Evolutionary conservation across 75 land plant genomes (phyloP).

Genomic region (Selaginella tamariscina): DNA sequence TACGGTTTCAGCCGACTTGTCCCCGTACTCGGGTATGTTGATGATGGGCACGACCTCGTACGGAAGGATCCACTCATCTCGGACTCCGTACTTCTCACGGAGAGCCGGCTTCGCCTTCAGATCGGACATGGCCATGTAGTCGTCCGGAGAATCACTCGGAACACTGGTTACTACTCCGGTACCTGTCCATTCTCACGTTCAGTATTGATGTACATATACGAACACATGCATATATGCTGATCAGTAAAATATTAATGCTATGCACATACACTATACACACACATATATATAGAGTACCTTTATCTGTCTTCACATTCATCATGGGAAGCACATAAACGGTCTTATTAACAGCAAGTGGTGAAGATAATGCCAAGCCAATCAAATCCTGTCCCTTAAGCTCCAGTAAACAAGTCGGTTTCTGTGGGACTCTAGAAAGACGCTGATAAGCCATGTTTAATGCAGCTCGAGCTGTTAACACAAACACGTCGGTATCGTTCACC

Average conservation of each 20-base stretch:
- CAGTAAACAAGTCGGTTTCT: slow-evolving; percentile 67
- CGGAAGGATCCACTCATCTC: slow-evolving; percentile 88
- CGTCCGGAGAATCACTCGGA: slow-evolving; percentile 89
- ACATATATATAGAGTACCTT: no score
- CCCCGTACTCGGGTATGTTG: slow-evolving; percentile 70
- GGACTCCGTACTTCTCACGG: slow-evolving; percentile 59
- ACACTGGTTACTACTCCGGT: slow-evolving; percentile 94
- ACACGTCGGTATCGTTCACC: slow-evolving; percentile 73
- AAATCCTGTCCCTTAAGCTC: slow-evolving; percentile 68
- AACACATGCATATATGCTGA: no score
- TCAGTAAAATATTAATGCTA: no score
- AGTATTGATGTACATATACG: slow-evolving; percentile 73
- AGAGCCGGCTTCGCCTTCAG: slow-evolving; percentile 56
- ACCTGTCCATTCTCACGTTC: slow-evolving; percentile 66
- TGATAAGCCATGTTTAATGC: slow-evolving; percentile 81
- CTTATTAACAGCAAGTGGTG: slow-evolving; percentile 57
- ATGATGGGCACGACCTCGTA: slow-evolving; percentile 71
- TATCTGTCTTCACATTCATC: slow-evolving; percentile 64
- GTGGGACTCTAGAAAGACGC: slow-evolving; percentile 41
- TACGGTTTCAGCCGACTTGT: slow-evolving; percentile 64
- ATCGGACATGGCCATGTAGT: slow-evolving; percentile 74
- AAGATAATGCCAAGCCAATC: slow-evolving; percentile 59
- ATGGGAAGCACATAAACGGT: slow-evolving; percentile 77
- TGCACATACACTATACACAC: no score
- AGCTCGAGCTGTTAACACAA: slow-evolving; percentile 53